Base-by-base conservation (phyloP, 108 stramenopile genomes). In the Chaetoceros tenuissimus region DNA sequence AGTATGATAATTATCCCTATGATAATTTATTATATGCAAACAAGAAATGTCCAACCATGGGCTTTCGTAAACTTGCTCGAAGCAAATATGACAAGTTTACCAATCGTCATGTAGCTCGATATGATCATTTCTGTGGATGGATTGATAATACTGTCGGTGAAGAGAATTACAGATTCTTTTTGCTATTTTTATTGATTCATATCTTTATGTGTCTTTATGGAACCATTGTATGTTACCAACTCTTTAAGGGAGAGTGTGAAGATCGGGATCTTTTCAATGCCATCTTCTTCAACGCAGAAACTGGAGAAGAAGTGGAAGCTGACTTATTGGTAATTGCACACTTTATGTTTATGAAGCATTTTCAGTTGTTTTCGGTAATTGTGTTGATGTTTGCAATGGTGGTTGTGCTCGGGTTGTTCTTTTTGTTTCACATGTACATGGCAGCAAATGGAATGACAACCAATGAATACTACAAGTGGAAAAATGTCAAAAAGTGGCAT, bases 51-150 rank as follows among this genome's bases (percentile, higher is more conserved):
- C 71, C 76, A 8, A 90, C 87, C 0, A 63, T 79, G 10, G 57
- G 71, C 16, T 72, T 94, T 53, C 66, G 69, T 19, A 77, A 77
- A 60, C 52, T 89, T 20, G 83, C 93, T 7, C 59, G 93, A 18
- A 76, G 78, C 59, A 94, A 91, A 60, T 94, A 74, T 64, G 89
- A 91, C 69, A 71, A 89, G 51, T 68, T 70, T 51, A 75, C 81
- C 43, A 73, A 75, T 31, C 52, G 66, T 31, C 81, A 87, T 61
- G 71, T 87, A 8, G 64, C 79, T 18, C 74, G 88, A 48, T 95
- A 89, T 51, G 94, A 95, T 66, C 94, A 95, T 64, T 91, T 73
- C 53, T 95, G 94, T 65, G 86, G 87, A 18, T 95, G 94, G 94
- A 43, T 92, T 0, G 66, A 79, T 68, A 82, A 90, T 49, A 73